phyloP scores from a whole-genome alignment of 768 basidiomycete genomes.

The Tephrocybe sp. region DNA sequence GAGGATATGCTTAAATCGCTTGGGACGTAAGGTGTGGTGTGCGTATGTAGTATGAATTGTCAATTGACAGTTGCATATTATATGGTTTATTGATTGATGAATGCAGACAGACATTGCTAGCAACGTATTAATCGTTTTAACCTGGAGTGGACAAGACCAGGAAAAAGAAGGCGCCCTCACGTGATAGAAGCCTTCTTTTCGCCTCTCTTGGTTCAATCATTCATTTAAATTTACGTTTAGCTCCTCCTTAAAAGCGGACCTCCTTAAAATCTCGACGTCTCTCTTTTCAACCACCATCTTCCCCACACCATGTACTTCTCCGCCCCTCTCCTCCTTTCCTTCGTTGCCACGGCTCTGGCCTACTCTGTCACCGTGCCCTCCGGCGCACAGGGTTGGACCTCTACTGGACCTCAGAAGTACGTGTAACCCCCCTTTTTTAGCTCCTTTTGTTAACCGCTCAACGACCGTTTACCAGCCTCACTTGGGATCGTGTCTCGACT shows the following conservation, averaged over 20 bases:
- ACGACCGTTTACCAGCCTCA: slow-evolving; percentile 33
- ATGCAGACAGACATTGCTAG: background rate
- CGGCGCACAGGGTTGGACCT: slow-evolving; percentile 51
- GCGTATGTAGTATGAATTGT: too few relatives aligned
- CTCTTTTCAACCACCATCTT: slow-evolving; percentile 5
- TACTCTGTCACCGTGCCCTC: slow-evolving; percentile 58
- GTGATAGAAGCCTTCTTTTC: slow-evolving; percentile 14
- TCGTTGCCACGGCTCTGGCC: slow-evolving; percentile 58
- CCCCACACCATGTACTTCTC: slow-evolving; percentile 39
- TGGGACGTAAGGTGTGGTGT: too few relatives aligned
- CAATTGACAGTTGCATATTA: background rate
- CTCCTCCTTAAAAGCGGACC: slow-evolving; percentile 20
- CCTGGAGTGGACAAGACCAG: background rate
- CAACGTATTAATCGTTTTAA: background rate
- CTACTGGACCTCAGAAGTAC: slow-evolving; percentile 47
- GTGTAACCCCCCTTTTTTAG: slow-evolving; percentile 10
- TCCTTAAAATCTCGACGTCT: slow-evolving; percentile 3
- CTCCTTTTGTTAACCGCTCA: background rate
- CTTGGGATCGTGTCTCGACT: slow-evolving; percentile 64
- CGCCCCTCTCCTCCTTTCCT: slow-evolving; percentile 41
- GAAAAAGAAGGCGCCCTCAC: slow-evolving; percentile 15
- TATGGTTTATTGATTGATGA: background rate
- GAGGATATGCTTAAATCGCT: slow-evolving; percentile 43
- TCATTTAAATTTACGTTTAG: slow-evolving; percentile 11
- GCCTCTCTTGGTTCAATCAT: background rate